A percentile compares a stretch with the other conserved stretches of the same genome.
phyloP scores from a whole-genome alignment of 345 rosid genomes.

The Populus alba region DNA sequence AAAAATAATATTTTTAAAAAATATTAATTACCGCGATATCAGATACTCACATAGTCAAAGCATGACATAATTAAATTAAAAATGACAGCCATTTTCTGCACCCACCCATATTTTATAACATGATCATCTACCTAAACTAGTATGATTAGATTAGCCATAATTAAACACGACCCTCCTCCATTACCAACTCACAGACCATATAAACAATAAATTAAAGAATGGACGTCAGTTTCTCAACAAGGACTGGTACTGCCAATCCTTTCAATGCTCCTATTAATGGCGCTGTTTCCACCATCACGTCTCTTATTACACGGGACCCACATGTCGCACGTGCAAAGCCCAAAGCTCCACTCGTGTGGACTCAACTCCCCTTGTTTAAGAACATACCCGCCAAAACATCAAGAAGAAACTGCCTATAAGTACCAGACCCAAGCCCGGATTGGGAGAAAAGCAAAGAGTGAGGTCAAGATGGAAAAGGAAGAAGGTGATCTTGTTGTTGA shows the following conservation, averaged over 20 bases:
- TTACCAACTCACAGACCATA: not conserved
- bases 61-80: too few species aligned
- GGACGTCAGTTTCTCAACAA: not conserved
- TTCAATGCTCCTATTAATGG: not conserved
- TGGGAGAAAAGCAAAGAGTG: not conserved
- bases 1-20: too few species aligned
- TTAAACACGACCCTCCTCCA: not conserved
- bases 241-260: not conserved
- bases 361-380: not conserved
- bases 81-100: not conserved
- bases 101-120: not conserved
- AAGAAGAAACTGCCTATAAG: not conserved
- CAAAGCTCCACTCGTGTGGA: not conserved
- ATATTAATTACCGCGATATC: too few species aligned
- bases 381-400: not conserved
- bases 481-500: not conserved
- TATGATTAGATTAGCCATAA: too few species aligned
- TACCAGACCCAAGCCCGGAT: not conserved
- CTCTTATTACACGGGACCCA: not conserved
- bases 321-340: not conserved
- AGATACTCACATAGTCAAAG: too few species aligned
- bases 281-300: not conserved
- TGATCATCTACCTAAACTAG: not conserved
- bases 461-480: conserved; percentile 20
- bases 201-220: too few species aligned